Evolutionary conservation across 164 flowering plant species (phyloP), one percentile per base, ranked within the genome.

Genomic region (Chimonanthus praecox): DNA sequence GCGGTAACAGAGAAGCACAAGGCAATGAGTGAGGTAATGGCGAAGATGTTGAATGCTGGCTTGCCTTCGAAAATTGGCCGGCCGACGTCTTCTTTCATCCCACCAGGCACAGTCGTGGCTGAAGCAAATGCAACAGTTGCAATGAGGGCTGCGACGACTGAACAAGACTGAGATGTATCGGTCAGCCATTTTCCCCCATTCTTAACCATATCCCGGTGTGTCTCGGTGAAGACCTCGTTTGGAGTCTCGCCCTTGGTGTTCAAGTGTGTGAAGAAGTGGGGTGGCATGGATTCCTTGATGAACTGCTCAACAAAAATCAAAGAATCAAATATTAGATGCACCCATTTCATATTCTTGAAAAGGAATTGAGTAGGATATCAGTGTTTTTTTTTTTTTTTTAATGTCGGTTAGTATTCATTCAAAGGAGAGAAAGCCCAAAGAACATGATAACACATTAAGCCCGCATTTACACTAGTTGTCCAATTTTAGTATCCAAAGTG

Each of bases 1-100:
- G 81, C 13, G 1, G 81, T 78, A 7, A 81, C 75, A 2, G 83
- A 78, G 63, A 33, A 72, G 75, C 75, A 76, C 11, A 81, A 79
- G 3, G 83, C 78, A 0, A 78, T 21, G 3, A 78, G 78, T 0
- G 81, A 81, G 0, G 81, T 11, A 16, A 76, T 50, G 9, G 81
- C 72, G 47, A 81, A 81, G 7, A 74, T 16, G 48, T 76, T 21
- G 62, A 81, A 81, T 4, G 75, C 77, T 9, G 73, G 67, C 7
- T 73, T 62, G 18, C 60, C 49, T 73, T 63, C 68, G 3, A 78
- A 74, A 6, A 44, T 65, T 4, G 79, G 80, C 5, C 7, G 16
- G 5, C 81, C 83, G 0, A 9, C 49, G 0, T 63, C 10, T 4
- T 47, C 54, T 5, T 68, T 16, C 3, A 47, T 2, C 1, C 70